Evolutionary conservation across 495 filamentous ascomycete genomes (phyloP).

Genomic region (Hypoxylon intermedium): DNA sequence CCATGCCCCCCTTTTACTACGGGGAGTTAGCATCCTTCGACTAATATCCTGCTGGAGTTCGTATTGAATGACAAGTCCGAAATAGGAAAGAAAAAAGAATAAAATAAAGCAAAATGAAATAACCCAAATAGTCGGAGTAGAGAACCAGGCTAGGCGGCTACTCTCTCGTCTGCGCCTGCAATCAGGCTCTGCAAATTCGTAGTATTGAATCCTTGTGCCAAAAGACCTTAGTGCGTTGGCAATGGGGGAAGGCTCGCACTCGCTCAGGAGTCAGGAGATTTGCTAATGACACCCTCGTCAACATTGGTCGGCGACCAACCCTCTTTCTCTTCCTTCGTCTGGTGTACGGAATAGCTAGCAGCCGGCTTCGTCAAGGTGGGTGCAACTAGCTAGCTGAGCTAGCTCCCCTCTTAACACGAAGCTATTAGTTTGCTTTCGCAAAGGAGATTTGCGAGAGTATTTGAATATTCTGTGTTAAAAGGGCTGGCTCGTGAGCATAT

Average conservation of each 20-base stretch:
- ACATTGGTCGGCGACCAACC: slow-evolving; percentile 37
- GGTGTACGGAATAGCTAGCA: slow-evolving; percentile 1
- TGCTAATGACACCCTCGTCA: slow-evolving; percentile 39
- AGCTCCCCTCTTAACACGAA: slow-evolving; percentile 17
- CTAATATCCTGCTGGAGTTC: slow-evolving; percentile 10
- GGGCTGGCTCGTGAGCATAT: slow-evolving; percentile 2
- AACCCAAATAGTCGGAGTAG: slow-evolving; percentile 38
- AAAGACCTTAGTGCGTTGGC: slow-evolving; percentile 26
- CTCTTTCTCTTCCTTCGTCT: slow-evolving; percentile 22
- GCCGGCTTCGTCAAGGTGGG: slow-evolving; percentile 34
- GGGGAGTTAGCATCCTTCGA: no score
- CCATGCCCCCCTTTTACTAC: no score
- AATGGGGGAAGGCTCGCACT: slow-evolving; percentile 17
- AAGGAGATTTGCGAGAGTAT: not conserved
- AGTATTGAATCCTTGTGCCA: slow-evolving; percentile 36
- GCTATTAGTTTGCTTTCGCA: slow-evolving; percentile 15
- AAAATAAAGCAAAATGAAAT: no score
- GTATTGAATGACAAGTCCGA: slow-evolving; percentile 24
- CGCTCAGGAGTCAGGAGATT: no score
- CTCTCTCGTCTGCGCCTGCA: slow-evolving; percentile 21
- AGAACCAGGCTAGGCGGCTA: slow-evolving; percentile 26
- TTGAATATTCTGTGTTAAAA: slow-evolving; percentile 11
- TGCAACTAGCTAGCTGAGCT: slow-evolving; percentile 6
- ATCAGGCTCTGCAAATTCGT: slow-evolving; percentile 36
- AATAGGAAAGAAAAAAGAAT: slow-evolving; percentile 18